Evolutionary conservation across 2,329 filamentous ascomycete species (phyloP).

Genomic region (Teratosphaeria gauchensis): DNA sequence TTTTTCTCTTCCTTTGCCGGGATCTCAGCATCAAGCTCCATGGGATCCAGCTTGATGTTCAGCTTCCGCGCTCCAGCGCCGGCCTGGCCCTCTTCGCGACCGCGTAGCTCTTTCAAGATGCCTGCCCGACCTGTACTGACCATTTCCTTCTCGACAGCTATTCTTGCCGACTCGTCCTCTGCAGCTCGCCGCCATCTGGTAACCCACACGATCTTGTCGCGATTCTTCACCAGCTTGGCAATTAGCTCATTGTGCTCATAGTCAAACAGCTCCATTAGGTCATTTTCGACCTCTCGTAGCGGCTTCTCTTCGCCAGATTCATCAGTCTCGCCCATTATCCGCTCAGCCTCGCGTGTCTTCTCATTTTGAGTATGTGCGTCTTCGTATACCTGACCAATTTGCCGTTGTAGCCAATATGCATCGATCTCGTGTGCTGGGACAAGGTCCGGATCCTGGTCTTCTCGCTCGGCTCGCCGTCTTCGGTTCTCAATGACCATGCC

Average conservation of each 20-base stretch:
- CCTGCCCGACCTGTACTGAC: constrained; percentile 73
- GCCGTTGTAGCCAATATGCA: constrained; percentile 91
- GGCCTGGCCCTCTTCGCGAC: constrained; percentile 53
- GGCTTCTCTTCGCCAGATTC: constrained; percentile 73
- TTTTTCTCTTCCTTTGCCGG: constrained; percentile 48
- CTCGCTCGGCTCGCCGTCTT: constrained; percentile 36
- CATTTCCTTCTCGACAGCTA: constrained; percentile 81
- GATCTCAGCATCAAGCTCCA: constrained; percentile 59
- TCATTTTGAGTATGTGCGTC: constrained; percentile 90
- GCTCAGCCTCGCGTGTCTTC: constrained; percentile 76
- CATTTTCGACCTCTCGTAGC: constrained; percentile 90
- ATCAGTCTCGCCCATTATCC: constrained; percentile 63
- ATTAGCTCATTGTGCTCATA: constrained; percentile 94
- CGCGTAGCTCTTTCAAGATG: constrained; percentile 80
- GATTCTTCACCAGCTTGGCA: constrained; percentile 79
- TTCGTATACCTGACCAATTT: constrained; percentile 78
- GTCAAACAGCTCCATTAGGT: constrained; percentile 96
- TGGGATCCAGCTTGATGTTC: constrained; percentile 72
- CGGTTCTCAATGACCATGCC: constrained; percentile 76
- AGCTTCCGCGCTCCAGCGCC: constrained; percentile 49
- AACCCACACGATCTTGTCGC: constrained; percentile 92
- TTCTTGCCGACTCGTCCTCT: constrained; percentile 61
- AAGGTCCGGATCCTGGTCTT: constrained; percentile 43
- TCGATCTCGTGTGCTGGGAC: constrained; percentile 86
- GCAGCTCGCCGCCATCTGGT: constrained; percentile 78